Evolutionary conservation across 2,329 filamentous ascomycete species (phyloP).

Genomic region (Mycosphaerella sp.): DNA sequence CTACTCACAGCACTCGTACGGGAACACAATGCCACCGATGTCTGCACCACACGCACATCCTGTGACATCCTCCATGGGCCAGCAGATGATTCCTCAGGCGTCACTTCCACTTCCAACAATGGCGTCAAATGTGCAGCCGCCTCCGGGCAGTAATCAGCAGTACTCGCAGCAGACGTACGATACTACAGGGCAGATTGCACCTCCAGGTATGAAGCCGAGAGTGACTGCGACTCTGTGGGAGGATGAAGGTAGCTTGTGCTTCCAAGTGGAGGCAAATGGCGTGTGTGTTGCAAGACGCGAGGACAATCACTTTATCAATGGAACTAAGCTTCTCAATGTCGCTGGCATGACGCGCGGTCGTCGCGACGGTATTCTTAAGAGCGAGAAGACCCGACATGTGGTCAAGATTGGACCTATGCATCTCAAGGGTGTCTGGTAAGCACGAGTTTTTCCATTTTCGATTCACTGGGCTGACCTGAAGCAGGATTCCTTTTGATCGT

Average conservation of each 20-base stretch:
- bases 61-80: slow-evolving; percentile 64
- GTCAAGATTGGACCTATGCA: slow-evolving; percentile 99
- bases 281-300: slow-evolving; percentile 93
- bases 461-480: slow-evolving; percentile 13
- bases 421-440: slow-evolving; percentile 92
- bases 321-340: slow-evolving; percentile 93
- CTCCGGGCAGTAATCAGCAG: slow-evolving; percentile 17
- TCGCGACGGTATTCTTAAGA: slow-evolving; percentile 93
- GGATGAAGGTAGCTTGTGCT: slow-evolving; percentile 94
- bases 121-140: slow-evolving; percentile 23
- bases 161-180: slow-evolving; percentile 54
- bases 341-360: slow-evolving; percentile 96
- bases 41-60: slow-evolving; percentile 60
- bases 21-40: slow-evolving; percentile 75
- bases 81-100: slow-evolving; percentile 62
- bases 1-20: slow-evolving; percentile 67
- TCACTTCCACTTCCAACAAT: slow-evolving; percentile 54
- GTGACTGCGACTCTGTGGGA: slow-evolving; percentile 98
- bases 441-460: not conserved
- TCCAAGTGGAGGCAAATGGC: slow-evolving; percentile 92
- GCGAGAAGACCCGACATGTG: slow-evolving; percentile 92
- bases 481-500: slow-evolving; percentile 93
- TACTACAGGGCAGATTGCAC: slow-evolving; percentile 84
- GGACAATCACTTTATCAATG: slow-evolving; percentile 99
- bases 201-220: slow-evolving; percentile 89